Evolutionary conservation across 345 rosid species (phyloP).

Genomic region (Anastatica hierochuntica): DNA sequence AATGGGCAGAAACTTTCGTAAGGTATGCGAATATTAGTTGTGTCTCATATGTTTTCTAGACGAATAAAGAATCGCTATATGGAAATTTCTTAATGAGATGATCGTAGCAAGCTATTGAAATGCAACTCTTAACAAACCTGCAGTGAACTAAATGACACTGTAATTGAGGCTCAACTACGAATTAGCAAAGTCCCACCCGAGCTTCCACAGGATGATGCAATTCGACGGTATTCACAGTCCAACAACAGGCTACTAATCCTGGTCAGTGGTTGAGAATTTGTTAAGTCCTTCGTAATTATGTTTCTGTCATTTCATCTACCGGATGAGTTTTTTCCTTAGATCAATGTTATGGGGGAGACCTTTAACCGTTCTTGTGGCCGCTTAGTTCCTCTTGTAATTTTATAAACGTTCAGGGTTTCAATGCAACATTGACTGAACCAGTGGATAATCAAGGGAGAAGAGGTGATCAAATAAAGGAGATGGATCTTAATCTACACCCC

Average conservation of each 20-base stretch:
- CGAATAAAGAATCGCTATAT: no score
- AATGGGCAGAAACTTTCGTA: slow-evolving; percentile 99
- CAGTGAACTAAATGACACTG: slow-evolving; percentile 96
- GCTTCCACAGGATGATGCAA: slow-evolving; percentile 69
- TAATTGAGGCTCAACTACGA: slow-evolving; percentile 93
- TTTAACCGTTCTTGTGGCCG: neutral
- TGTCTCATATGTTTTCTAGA: neutral
- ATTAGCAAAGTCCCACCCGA: slow-evolving; percentile 84
- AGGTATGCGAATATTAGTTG: slow-evolving; percentile 38
- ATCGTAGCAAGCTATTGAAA: slow-evolving; percentile 3
- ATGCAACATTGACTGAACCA: slow-evolving; percentile 89
- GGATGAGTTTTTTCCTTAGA: neutral
- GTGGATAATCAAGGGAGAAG: slow-evolving; percentile 84
- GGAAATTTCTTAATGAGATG: slow-evolving; percentile 2
- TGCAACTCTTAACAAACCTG: slow-evolving; percentile 17
- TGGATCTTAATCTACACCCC: slow-evolving; percentile 92
- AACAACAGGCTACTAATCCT: slow-evolving; percentile 80
- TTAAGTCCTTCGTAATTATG: no score
- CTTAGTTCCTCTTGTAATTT: neutral
- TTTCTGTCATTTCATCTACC: neutral
- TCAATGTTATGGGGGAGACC: neutral
- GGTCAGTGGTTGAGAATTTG: no score
- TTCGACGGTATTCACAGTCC: slow-evolving; percentile 52
- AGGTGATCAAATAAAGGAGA: slow-evolving; percentile 93
- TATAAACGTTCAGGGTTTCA: slow-evolving; percentile 64